Conservation (phyloP, 805 yeast genomes). For the Geotrichum ghanense region DNA sequence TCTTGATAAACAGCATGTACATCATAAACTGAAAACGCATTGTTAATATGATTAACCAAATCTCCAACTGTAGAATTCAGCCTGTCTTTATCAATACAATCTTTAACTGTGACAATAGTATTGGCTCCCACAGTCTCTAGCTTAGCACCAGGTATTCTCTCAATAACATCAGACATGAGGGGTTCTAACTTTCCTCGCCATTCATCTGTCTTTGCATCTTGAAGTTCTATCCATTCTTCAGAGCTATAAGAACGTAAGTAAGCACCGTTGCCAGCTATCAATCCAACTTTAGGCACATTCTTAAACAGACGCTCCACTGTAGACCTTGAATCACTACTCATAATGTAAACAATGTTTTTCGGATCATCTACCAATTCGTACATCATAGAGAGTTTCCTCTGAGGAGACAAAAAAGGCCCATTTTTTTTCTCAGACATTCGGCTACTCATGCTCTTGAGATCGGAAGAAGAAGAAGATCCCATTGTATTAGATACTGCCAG, state of each 20-base stretch:
- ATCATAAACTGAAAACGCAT: slow-evolving; percentile 46
- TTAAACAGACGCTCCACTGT: slow-evolving; percentile 61
- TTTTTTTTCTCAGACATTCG: slow-evolving; percentile 11
- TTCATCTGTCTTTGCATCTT: slow-evolving; percentile 18
- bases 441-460: neutral
- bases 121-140: slow-evolving; percentile 72
- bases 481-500: neutral
- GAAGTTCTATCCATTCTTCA: slow-evolving; percentile 5
- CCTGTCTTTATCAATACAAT: slow-evolving; percentile 47
- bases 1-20: slow-evolving; percentile 71
- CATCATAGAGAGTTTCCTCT: slow-evolving; percentile 45
- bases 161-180: slow-evolving; percentile 49
- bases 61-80: slow-evolving; percentile 67
- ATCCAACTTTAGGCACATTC: slow-evolving; percentile 58
- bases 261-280: slow-evolving; percentile 88
- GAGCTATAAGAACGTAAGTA: slow-evolving; percentile 36
- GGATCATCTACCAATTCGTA: slow-evolving; percentile 48
- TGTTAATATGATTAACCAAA: slow-evolving; percentile 74
- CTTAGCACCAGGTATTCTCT: slow-evolving; percentile 70
- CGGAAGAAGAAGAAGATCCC: neutral
- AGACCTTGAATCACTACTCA: slow-evolving; percentile 50
- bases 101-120: slow-evolving; percentile 66
- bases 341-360: slow-evolving; percentile 56
- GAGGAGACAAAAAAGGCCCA: slow-evolving; percentile 37
- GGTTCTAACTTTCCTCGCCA: slow-evolving; percentile 53